Evolutionary conservation across 129 eudicot species (phyloP).

Genomic region (Centaurea solstitialis): DNA sequence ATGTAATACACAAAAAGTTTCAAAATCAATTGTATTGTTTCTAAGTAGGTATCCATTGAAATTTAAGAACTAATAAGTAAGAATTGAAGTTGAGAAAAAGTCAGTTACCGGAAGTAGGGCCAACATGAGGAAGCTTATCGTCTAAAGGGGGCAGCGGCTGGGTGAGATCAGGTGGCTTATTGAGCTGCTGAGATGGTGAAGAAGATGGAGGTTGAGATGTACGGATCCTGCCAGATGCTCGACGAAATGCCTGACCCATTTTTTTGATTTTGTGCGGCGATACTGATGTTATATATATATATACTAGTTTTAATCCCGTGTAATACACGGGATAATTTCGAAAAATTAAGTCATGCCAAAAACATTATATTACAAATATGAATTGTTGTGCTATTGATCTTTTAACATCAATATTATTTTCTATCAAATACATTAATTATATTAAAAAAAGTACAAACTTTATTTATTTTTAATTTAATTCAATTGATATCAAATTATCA

Average conservation of each 20-base stretch:
- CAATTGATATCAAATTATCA: no score
- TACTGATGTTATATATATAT: not conserved
- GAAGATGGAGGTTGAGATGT: conserved; percentile 47
- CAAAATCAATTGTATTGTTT: not conserved
- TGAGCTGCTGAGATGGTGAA: conserved; percentile 45
- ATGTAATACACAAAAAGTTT: not conserved
- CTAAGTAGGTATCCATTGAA: not conserved
- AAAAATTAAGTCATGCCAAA: no score
- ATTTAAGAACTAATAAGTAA: conserved; percentile 6
- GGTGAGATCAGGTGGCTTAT: conserved; percentile 43
- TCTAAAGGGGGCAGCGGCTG: conserved; percentile 41
- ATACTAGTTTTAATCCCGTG: no score
- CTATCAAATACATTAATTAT: no score
- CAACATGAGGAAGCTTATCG: conserved; percentile 23
- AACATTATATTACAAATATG: no score
- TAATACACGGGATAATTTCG: no score
- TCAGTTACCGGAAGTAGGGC: conserved; percentile 35
- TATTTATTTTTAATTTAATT: no score
- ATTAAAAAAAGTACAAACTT: no score
- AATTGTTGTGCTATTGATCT: no score
- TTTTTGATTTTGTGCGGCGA: conserved; percentile 12
- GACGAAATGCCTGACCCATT: conserved; percentile 99
- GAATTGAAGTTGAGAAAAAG: conserved; percentile 15
- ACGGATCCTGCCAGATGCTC: conserved; percentile 88
- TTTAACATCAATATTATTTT: no score